A percentile compares a stretch with the other conserved stretches of the same genome.
phyloP scores from a whole-genome alignment of 441 rosid genomes.

The Mallotus repandus region DNA sequence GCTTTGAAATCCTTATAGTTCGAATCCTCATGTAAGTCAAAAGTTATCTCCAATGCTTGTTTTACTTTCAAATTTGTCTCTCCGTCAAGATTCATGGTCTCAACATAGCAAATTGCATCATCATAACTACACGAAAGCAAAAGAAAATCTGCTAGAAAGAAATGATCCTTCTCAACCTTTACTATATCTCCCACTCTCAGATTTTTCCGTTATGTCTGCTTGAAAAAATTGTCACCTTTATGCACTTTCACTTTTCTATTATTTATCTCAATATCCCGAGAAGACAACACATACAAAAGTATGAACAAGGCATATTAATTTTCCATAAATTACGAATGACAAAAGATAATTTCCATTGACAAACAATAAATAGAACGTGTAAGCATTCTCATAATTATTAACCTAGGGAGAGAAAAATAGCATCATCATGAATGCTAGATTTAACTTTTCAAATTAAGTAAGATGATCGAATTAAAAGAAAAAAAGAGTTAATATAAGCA shows the following conservation, averaged over 20 bases:
- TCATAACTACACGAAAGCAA: constrained; percentile 83
- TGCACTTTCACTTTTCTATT: constrained; percentile 67
- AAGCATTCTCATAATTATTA: too few species aligned
- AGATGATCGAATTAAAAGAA: too few species aligned
- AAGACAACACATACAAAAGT: background rate
- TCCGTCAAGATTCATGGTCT: constrained; percentile 93
- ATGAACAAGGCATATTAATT: constrained; percentile 9
- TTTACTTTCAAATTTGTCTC: constrained; percentile 93
- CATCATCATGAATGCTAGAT: too few species aligned
- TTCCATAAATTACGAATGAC: background rate
- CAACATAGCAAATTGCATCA: too few species aligned
- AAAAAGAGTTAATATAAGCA: too few species aligned
- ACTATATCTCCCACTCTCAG: constrained; percentile 85
- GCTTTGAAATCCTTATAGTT: constrained; percentile 64
- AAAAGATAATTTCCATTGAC: background rate
- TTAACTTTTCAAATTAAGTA: too few species aligned
- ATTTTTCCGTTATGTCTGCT: constrained; percentile 59
- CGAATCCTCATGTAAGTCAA: constrained; percentile 52
- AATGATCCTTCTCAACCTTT: constrained; percentile 82
- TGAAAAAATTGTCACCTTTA: constrained; percentile 57
- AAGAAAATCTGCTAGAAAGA: constrained; percentile 90
- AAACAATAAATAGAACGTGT: background rate
- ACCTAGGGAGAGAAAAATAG: too few species aligned
- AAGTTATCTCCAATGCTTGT: constrained; percentile 67
- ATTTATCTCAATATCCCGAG: constrained; percentile 78